Base-by-base conservation (phyloP, 345 rosid species). In the Gossypium longicalyx region DNA sequence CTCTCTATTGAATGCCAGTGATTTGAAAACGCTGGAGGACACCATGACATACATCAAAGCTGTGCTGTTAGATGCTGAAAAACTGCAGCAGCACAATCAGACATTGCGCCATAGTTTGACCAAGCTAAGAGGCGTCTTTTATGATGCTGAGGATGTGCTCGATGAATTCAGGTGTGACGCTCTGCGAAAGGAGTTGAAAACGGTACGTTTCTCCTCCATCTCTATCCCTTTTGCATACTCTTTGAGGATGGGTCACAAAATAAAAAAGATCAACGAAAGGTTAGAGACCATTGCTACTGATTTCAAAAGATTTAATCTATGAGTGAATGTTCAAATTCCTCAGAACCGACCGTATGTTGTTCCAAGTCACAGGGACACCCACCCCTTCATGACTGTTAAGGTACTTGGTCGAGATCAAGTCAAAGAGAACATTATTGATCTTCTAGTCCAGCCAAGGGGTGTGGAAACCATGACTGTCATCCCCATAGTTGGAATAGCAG, bases 101-200 rank as follows among this genome's bases (percentile, higher is more conserved):
- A 17, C 13, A 12, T 29, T 63, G 3, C 12, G 48, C 67, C 48
- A 38, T 17, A 2, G 2, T 38, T 16, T 63, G 12, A 15, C 22
- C 23, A 63, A 63, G 48, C 67, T 63, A 0, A 38, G 48, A 17
- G 47, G n/a, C 67, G 2, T 63, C 48, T 29, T 38, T 16, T 63
- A 63, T 38, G 67, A 63, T 34, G 67, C 67, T 17, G 67, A 63
- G 20, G 67, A 63, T 63, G 67, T 63, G 13, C 23, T 63, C 9
- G 67, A 63, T 63, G 63, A 59, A 11, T 59, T 59, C 67, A 16
- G 20, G 47, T 63, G 67, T 15, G 47, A 63, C 2, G 48, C 67
- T 2, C 22, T 34, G 12, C 67, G 23, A 53, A 53, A 53, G n/a
- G 41, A 60, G 64, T 13, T 12, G 17, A 1, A 51, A 1, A 51